Evolutionary conservation across 2,329 filamentous ascomycete species (phyloP), one percentile per base, ranked within the genome.

Genomic region (Zymoseptoria pseudotritici): DNA sequence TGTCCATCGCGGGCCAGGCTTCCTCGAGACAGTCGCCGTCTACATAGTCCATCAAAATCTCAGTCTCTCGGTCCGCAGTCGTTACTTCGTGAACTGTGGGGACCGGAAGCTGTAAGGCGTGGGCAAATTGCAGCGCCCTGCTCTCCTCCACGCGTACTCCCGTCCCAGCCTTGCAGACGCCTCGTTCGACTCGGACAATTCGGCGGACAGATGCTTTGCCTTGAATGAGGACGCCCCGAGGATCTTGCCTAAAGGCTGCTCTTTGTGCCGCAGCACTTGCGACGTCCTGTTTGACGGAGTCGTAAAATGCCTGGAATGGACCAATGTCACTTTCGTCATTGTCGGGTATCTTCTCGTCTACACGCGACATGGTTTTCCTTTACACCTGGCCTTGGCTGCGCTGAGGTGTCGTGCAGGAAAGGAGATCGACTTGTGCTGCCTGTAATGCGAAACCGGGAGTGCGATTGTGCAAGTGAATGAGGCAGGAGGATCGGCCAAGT

Each of bases 1-100:
- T 9, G 46, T 42, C 24, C 58, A 63, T 57, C 13, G n/a, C 20
- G 17, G 29, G 53, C 61, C 61, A 65, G 22, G 54, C 50, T n/a
- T 58, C 51, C 36, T 64, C 60, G 4, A 64, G 55, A 36, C 13
- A 55, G 19, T 64, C 53, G 36, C 64, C 55, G 26, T 63, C 57
- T 4, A 63, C 29, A 51, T 58, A 52, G 50, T 52, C 50, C 55
- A 57, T 57, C 46, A 56, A 10, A 6, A 56, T 56, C 20, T 31
- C 36, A 4, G 55, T 50, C 10, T 50, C 6, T 31, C 26, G 55
- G 31, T 20, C 22, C 10, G 22, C 7, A 19, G 55, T 42, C 4
- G 26, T 20, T 8, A 56, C 31, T 50, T 56, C 31, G 21, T 50
- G 55, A 24, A 56, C 46, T n/a, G 36, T 20, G 21, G 55, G 55